These are phyloP conservation scores for Carpinus viminea DNA, from an alignment of 306 rosid species.

Conservation along the genomic window DNA sequence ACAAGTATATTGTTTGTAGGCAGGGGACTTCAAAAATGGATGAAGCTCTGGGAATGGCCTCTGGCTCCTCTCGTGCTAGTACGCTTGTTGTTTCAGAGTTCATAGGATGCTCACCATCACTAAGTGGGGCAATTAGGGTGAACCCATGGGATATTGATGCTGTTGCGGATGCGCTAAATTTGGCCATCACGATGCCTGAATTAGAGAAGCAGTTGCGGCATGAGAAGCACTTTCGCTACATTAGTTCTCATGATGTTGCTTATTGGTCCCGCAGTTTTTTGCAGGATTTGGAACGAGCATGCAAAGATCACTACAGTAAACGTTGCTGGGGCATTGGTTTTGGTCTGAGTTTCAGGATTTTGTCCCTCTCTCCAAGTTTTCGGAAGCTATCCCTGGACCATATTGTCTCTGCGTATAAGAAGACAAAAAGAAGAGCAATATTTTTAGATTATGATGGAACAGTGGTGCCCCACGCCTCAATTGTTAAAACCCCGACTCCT, in stretches of 20 bases:
- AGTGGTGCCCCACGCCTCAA: constrained; percentile 63
- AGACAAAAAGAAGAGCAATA: constrained; percentile 67
- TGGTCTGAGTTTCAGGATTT: constrained; percentile 67
- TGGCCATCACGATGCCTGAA: constrained; percentile 55
- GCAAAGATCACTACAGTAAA: constrained; percentile 68
- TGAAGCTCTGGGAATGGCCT: constrained; percentile 36
- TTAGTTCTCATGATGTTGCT: constrained; percentile 84
- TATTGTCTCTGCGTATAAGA: constrained; percentile 63
- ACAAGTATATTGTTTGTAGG: constrained; percentile 69
- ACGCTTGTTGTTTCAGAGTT: constrained; percentile 84
- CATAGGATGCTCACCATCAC: constrained; percentile 85
- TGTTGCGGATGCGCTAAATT: constrained; percentile 73
- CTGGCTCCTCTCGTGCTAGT: constrained; percentile 51
- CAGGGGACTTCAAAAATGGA: constrained; percentile 67
- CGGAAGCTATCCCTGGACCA: constrained; percentile 69
- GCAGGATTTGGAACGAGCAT: constrained; percentile 69
- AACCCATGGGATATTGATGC: constrained; percentile 80
- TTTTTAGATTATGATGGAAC: constrained; percentile 95
- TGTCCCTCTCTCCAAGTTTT: constrained; percentile 86
- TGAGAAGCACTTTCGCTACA: constrained; percentile 74
- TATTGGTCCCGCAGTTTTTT: constrained; percentile 73
- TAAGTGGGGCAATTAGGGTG: constrained; percentile 91
- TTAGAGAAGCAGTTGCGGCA: constrained; percentile 69
- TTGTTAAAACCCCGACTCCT: constrained; percentile 53
- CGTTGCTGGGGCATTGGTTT: constrained; percentile 81